Percentiles rank a stretch among this genome's conserved stretches.
Conservation (phyloP, 1,284 basidiomycete species). For the Athelia psychrophila region DNA sequence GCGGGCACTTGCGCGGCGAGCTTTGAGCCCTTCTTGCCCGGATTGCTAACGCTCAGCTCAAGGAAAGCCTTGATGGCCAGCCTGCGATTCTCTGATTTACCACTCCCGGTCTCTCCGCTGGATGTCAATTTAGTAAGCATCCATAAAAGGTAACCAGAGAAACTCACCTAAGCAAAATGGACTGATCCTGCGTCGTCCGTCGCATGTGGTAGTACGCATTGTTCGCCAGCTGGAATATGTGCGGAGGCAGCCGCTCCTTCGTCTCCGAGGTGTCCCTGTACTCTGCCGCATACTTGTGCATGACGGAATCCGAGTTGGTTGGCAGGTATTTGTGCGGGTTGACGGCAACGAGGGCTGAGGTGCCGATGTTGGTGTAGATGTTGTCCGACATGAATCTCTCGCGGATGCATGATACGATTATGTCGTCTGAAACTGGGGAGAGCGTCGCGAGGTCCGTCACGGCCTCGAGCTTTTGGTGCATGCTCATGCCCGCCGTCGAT, state of each 20-base stretch:
- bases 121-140: constrained; percentile 3
- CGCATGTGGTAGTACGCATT: constrained; percentile 97
- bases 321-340: constrained; percentile 89
- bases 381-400: constrained; percentile 84
- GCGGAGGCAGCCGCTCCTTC: constrained; percentile 59
- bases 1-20: constrained; percentile 85
- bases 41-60: constrained; percentile 83
- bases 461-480: constrained; percentile 67
- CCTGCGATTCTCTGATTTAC: constrained; percentile 89
- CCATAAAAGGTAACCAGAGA: constrained; percentile 1
- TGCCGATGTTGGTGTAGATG: constrained; percentile 78
- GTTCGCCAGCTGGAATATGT: constrained; percentile 88
- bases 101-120: constrained; percentile 91
- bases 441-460: constrained; percentile 64
- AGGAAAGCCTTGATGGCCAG: constrained; percentile 90
- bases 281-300: constrained; percentile 82
- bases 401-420: constrained; percentile 78
- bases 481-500: constrained; percentile 37
- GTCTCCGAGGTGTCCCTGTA: constrained; percentile 63
- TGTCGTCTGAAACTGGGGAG: constrained; percentile 66
- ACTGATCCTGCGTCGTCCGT: constrained; percentile 91
- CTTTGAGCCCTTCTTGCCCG: constrained; percentile 94
- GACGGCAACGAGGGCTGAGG: constrained; percentile 73
- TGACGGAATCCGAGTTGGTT: constrained; percentile 75
- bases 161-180: constrained; percentile 78